These are phyloP conservation scores for Penicillium sp. DNA, from an alignment of 2,329 filamentous ascomycete genomes.

Conservation along the genomic window DNA sequence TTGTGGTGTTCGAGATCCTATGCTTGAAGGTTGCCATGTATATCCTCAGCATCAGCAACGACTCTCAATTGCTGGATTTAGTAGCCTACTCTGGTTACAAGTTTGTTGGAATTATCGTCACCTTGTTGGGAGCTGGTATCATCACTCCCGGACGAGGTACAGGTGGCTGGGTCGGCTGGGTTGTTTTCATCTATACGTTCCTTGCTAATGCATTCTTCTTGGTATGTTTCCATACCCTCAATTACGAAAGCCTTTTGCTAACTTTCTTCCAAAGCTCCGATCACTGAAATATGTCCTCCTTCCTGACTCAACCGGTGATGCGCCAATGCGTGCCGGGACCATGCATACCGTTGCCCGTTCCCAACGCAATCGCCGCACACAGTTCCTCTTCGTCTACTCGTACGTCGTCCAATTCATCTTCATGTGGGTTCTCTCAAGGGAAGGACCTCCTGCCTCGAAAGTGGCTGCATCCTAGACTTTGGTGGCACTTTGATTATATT, in stretches of 20 bases:
- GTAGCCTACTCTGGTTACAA: constrained; percentile 98
- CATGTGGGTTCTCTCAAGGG: constrained; percentile 74
- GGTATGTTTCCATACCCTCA: constrained; percentile 58
- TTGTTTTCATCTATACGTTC: constrained; percentile 86
- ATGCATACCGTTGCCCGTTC: constrained; percentile 73
- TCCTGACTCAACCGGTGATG: constrained; percentile 70
- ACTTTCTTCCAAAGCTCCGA: constrained; percentile 61
- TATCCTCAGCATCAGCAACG: constrained; percentile 86
- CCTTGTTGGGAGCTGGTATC: constrained; percentile 73
- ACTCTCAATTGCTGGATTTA: constrained; percentile 87
- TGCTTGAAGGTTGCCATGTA: constrained; percentile 90
- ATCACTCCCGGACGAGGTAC: constrained; percentile 75
- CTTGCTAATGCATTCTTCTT: constrained; percentile 92
- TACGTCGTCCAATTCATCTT: constrained; percentile 92
- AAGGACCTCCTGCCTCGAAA: constrained; percentile 39
- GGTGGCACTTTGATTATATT: not conserved
- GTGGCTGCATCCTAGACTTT: constrained; percentile 2
- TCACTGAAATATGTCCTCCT: constrained; percentile 94
- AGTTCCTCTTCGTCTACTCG: constrained; percentile 90
- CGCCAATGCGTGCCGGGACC: constrained; percentile 55
- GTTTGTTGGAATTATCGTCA: constrained; percentile 93
- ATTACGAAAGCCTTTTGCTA: not conserved
- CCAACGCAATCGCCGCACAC: constrained; percentile 81
- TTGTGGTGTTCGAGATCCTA: constrained; percentile 84
- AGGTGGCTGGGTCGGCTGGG: constrained; percentile 84